phyloP scores from a whole-genome alignment of 306 rosid species.

The Begonia fuchsioides region DNA sequence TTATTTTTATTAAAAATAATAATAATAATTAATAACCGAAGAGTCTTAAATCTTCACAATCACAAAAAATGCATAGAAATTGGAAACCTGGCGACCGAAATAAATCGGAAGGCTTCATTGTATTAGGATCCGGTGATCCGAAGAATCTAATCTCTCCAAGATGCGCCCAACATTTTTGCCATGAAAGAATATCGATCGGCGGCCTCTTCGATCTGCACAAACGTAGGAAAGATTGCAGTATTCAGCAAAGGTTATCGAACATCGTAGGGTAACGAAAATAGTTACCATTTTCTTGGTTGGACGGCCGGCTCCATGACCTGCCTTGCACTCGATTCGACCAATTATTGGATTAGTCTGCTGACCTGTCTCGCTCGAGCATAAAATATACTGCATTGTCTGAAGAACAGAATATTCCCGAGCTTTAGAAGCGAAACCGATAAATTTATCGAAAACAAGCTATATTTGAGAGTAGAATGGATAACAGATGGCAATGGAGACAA shows the following conservation, averaged over 20 bases:
- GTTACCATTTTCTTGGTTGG: constrained; percentile 70
- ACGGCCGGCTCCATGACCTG: constrained; percentile 78
- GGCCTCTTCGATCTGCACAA: constrained; percentile 40
- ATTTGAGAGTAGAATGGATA: too few relatives aligned
- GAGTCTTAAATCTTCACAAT: too few relatives aligned
- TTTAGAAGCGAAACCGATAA: too few relatives aligned
- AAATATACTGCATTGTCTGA: constrained; percentile 68
- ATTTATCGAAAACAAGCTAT: too few relatives aligned
- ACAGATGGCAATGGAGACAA: too few relatives aligned
- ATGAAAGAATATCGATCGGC: constrained; percentile 41
- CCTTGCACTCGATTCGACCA: constrained; percentile 89
- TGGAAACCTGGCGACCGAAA: too few relatives aligned
- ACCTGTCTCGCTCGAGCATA: constrained; percentile 60
- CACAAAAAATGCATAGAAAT: too few relatives aligned
- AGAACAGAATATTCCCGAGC: neutral
- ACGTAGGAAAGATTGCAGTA: neutral
- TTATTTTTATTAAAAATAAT: too few relatives aligned
- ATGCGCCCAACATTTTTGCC: constrained; percentile 37
- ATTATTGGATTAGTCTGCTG: constrained; percentile 80
- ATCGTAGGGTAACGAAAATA: too few relatives aligned
- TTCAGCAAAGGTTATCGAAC: neutral
- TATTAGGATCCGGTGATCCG: too few relatives aligned
- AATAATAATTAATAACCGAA: too few relatives aligned
- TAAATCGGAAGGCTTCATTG: too few relatives aligned
- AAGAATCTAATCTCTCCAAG: constrained; percentile 25